Evolutionary conservation across 2,329 filamentous ascomycete genomes (phyloP), one percentile per base, ranked within the genome.

Genomic region (Fusarium sp.): DNA sequence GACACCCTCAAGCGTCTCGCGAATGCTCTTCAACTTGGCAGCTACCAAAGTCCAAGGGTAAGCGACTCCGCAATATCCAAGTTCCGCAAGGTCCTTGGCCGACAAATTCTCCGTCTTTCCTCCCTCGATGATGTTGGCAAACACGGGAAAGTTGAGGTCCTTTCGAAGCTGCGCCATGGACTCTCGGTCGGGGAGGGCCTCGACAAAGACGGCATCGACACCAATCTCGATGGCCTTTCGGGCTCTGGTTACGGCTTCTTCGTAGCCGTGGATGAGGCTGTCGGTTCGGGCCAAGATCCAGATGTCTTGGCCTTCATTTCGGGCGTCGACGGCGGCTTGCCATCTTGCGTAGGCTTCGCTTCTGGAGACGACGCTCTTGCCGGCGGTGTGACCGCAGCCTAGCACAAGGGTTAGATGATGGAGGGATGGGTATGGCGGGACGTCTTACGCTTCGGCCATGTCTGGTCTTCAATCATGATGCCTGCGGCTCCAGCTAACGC

Each of bases 241-340:
- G 0, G 82, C 85, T 3, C 85, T 78, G 0, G 80, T 68, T 16
- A 86, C 79, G 2, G 84, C 84, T 69, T 87, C 85, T 5, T 86
- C 84, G 76, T 82, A 86, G 2, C 84, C 82, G 36, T 79, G 79
- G 57, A 84, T 83, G 3, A 84, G 73, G 4, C 81, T 77, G 64
- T 87, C 85, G 0, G 85, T 87, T 6, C 85, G 80, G 0, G 84
- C 85, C 4, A 87, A 75, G 42, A 87, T 80, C 62, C 84, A 85
- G 33, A 87, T 86, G 65, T 87, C 85, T 5, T 77, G 73, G 1
- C 84, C 84, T 68, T 85, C 80, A 55, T 86, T 81, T 17, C 85
- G 79, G 4, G 85, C 84, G 62, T 87, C 85, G 6, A 80, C 80
- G 1, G 85, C 85, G 2, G 85, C 86, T 69, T 85, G 83, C 62